phyloP scores from a whole-genome alignment of 768 basidiomycete genomes.

The Daedalea quercina region DNA sequence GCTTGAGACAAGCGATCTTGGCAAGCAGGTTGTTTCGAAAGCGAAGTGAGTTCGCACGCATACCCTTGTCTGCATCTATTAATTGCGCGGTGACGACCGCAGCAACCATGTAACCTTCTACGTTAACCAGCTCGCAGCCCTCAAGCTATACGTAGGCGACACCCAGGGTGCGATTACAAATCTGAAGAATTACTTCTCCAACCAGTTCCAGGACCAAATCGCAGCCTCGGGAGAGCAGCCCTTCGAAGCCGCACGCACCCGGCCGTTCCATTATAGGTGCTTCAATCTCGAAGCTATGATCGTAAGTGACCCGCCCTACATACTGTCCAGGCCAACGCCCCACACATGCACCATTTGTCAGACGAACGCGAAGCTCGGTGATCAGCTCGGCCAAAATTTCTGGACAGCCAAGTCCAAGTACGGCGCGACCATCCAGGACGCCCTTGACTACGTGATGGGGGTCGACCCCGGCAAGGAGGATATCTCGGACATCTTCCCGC shows the following conservation, averaged over 20 bases:
- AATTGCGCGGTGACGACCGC: not conserved
- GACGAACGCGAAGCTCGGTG: slow-evolving; percentile 49
- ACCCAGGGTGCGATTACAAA: slow-evolving; percentile 29
- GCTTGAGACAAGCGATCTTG: slow-evolving; percentile 38
- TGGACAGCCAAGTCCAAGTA: slow-evolving; percentile 42
- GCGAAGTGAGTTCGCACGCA: slow-evolving; percentile 37
- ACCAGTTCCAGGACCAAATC: slow-evolving; percentile 40
- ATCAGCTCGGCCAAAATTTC: slow-evolving; percentile 41
- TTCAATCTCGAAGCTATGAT: slow-evolving; percentile 57
- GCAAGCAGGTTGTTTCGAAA: slow-evolving; percentile 32
- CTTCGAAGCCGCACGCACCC: slow-evolving; percentile 46
- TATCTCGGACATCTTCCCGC: slow-evolving; percentile 35
- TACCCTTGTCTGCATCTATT: not conserved
- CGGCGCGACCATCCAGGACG: slow-evolving; percentile 46
- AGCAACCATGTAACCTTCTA: slow-evolving; percentile 55
- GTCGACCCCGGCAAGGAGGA: slow-evolving; percentile 36
- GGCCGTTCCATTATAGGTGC: slow-evolving; percentile 50
- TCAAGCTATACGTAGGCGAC: slow-evolving; percentile 36
- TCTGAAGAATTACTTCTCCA: slow-evolving; percentile 35
- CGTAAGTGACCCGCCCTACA: slow-evolving; percentile 28
- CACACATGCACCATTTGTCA: no score
- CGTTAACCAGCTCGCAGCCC: slow-evolving; percentile 35
- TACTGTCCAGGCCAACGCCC: not conserved
- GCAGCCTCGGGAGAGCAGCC: slow-evolving; percentile 50
- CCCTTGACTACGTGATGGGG: slow-evolving; percentile 41